These are phyloP conservation scores for Candida frijolesensis DNA, from an alignment of 1,139 yeast species.

Conservation along the genomic window DNA sequence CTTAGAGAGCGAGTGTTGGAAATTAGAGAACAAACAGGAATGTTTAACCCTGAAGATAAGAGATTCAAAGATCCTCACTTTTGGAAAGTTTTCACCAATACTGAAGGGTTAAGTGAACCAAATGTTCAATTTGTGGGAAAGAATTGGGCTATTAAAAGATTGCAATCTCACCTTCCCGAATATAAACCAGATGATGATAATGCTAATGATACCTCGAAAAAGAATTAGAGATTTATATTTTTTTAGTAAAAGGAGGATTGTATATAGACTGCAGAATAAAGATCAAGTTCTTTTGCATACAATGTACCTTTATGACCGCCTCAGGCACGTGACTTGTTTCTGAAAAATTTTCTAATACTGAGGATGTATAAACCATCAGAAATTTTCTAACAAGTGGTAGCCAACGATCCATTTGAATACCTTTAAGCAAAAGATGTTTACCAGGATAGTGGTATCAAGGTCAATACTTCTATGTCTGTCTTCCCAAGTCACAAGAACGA, in stretches of 20 bases:
- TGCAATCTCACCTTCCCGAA: constrained; percentile 59
- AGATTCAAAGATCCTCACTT: constrained; percentile 67
- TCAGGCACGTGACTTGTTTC: neutral
- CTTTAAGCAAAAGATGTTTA: neutral
- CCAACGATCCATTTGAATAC: too few relatives aligned
- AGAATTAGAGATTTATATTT: neutral
- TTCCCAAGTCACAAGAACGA: neutral
- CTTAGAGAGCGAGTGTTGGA: constrained; percentile 64
- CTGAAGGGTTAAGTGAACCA: constrained; percentile 70
- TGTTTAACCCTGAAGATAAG: constrained; percentile 56
- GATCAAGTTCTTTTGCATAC: too few relatives aligned
- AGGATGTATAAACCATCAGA: neutral
- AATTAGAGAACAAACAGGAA: constrained; percentile 54
- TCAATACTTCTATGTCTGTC: neutral
- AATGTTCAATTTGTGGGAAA: constrained; percentile 70
- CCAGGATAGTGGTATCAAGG: constrained; percentile 1
- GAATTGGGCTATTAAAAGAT: constrained; percentile 77
- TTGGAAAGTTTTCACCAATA: constrained; percentile 67
- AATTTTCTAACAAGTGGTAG: neutral
- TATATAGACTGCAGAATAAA: neutral
- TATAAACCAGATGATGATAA: constrained; percentile 21
- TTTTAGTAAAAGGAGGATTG: neutral
- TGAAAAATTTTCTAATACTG: too few relatives aligned
- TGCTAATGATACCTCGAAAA: neutral
- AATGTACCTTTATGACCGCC: too few relatives aligned